Evolutionary conservation across 1,284 basidiomycete species (phyloP).

Genomic region (Ustilago cynodontis): DNA sequence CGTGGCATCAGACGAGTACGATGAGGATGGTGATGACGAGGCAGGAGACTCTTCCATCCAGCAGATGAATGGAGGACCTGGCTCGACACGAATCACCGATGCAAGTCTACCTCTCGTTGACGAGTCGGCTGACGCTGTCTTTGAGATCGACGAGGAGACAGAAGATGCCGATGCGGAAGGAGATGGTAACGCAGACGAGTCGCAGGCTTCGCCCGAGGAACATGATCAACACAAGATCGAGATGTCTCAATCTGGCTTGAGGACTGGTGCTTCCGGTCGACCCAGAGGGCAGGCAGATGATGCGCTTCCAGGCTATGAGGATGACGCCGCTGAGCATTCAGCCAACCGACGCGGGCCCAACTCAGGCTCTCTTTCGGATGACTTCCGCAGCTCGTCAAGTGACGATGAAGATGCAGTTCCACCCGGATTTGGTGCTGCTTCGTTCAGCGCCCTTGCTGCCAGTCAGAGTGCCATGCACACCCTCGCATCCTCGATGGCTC

Average conservation of each 20-base stretch:
- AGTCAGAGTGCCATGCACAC: constrained; percentile 49
- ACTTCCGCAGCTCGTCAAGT: constrained; percentile 39
- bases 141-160: constrained; percentile 62
- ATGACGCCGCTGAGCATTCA: constrained; percentile 7
- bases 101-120: constrained; percentile 25
- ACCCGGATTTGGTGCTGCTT: constrained; percentile 53
- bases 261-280: constrained; percentile 42
- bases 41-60: constrained; percentile 10
- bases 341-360: constrained; percentile 10
- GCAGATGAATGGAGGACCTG: background rate
- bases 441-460: constrained; percentile 55
- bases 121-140: constrained; percentile 53
- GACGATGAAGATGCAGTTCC: constrained; percentile 47
- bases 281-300: constrained; percentile 40
- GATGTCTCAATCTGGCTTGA: constrained; percentile 37
- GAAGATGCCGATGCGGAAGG: constrained; percentile 32
- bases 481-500: constrained; percentile 39
- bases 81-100: constrained; percentile 1
- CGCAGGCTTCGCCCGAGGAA: constrained; percentile 23
- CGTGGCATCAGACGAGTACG: constrained; percentile 28
- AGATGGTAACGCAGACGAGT: constrained; percentile 12
- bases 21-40: constrained; percentile 44
- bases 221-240: constrained; percentile 34
- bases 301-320: constrained; percentile 32
- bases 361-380: constrained; percentile 39